Evolutionary conservation across 1,284 basidiomycete genomes (phyloP).

Genomic region (Fomitopsis pinicola): DNA sequence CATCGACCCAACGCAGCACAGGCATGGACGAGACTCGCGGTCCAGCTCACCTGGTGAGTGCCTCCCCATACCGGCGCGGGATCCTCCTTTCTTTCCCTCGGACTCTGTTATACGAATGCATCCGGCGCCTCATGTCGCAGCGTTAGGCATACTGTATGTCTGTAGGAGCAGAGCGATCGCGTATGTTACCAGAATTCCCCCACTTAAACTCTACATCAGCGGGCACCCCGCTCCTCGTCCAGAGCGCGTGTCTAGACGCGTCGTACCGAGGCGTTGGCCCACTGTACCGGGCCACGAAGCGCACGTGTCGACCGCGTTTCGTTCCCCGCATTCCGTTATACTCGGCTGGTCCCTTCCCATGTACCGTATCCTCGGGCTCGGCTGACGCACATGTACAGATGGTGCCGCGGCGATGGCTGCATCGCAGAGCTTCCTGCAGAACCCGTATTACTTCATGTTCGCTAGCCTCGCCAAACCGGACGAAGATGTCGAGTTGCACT

Average conservation of each 20-base stretch:
- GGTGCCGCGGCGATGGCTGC: conserved; percentile 23
- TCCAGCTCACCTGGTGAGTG: conserved; percentile 28
- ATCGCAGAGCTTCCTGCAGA: conserved; percentile 67
- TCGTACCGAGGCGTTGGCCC: not conserved
- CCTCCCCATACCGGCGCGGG: not conserved
- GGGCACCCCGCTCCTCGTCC: not conserved
- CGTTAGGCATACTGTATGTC: not conserved
- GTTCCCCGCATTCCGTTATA: not conserved
- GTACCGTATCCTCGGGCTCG: not conserved
- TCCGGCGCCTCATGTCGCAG: not conserved
- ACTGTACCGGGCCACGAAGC: not conserved
- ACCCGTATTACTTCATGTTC: conserved; percentile 95
- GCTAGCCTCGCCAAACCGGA: conserved; percentile 85
- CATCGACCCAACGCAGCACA: conserved; percentile 59
- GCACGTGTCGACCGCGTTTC: conserved; percentile 3
- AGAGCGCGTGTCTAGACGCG: not conserved
- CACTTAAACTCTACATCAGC: not conserved
- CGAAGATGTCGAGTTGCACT: conserved; percentile 88
- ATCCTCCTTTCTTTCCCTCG: not conserved
- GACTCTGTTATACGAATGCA: not conserved
- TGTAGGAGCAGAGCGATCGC: not conserved
- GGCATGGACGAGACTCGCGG: conserved; percentile 19
- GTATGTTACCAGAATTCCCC: not conserved
- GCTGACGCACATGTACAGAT: conserved; percentile 9
- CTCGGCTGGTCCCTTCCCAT: not conserved